Evolutionary conservation across 805 yeast genomes (phyloP).

Genomic region (Lipomyces mesembrius): DNA sequence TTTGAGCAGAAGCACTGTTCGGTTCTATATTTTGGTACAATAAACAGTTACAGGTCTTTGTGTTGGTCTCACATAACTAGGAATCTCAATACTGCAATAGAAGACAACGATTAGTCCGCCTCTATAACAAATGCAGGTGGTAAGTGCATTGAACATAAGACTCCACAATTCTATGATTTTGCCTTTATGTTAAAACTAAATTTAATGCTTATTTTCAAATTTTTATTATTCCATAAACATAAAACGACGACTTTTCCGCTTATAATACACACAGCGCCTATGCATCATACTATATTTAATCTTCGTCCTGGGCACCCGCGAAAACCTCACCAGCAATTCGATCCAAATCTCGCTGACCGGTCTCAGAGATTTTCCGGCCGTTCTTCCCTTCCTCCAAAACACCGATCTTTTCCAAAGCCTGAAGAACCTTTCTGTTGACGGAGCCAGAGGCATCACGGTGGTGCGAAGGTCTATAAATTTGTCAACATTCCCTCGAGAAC

Average conservation of each 20-base stretch:
- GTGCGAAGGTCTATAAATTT: constrained; percentile 70
- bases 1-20: no score
- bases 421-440: constrained; percentile 97
- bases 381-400: constrained; percentile 96
- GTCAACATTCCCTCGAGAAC: neutral
- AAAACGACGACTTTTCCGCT: constrained; percentile 20
- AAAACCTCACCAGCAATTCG: constrained; percentile 55
- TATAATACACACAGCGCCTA: neutral
- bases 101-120: neutral
- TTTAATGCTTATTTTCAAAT: constrained; percentile 22
- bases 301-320: constrained; percentile 36
- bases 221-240: constrained; percentile 24
- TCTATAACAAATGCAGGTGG: neutral
- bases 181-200: neutral
- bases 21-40: neutral
- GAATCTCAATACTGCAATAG: no score
- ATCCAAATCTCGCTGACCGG: constrained; percentile 99
- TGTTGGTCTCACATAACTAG: no score
- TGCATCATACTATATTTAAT: constrained; percentile 16
- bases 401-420: constrained; percentile 98
- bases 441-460: constrained; percentile 99
- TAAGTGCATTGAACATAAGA: neutral
- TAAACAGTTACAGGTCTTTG: no score
- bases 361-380: constrained; percentile 98
- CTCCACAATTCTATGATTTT: neutral